Conservation (phyloP, 768 basidiomycete species). For the Amanita thiersii region DNA sequence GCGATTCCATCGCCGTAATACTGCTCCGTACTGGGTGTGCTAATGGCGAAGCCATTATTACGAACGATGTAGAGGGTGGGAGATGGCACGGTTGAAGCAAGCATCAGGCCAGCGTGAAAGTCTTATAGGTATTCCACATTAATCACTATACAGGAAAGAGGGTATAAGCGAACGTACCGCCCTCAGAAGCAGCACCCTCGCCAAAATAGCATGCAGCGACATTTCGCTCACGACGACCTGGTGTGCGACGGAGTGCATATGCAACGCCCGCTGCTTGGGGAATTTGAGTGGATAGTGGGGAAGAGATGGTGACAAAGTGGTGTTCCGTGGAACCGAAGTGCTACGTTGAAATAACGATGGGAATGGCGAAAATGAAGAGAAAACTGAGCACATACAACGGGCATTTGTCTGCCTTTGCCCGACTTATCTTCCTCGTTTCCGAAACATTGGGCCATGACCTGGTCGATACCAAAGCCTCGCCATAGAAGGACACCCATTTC, state of each 20-base stretch:
- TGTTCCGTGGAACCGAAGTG: conserved; percentile 81
- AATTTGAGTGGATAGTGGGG: conserved; percentile 89
- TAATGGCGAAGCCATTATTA: conserved; percentile 93
- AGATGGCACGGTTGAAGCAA: conserved; percentile 69
- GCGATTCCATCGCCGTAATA: conserved; percentile 92
- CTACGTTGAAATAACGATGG: conserved; percentile 23
- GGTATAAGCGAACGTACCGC: conserved; percentile 31
- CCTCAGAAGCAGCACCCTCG: conserved; percentile 91
- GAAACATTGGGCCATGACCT: conserved; percentile 90
- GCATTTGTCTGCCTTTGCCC: conserved; percentile 90
- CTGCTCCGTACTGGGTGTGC: conserved; percentile 84
- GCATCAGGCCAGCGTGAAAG: conserved; percentile 85
- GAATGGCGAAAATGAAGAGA: background rate
- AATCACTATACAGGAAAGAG: conserved; percentile 1
- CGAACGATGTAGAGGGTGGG: conserved; percentile 70
- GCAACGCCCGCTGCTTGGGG: conserved; percentile 92
- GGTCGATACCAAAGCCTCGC: conserved; percentile 73
- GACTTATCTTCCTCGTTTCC: conserved; percentile 75
- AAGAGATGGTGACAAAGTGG: conserved; percentile 93
- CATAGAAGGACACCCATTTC: conserved; percentile 89
- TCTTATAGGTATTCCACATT: conserved; percentile 34
- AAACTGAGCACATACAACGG: conserved; percentile 53
- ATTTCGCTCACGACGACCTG: conserved; percentile 54
- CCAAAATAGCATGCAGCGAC: conserved; percentile 90
- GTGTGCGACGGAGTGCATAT: conserved; percentile 79